Evolutionary conservation across 2,329 filamentous ascomycete genomes (phyloP), one percentile per base, ranked within the genome.

Genomic region (Clarireedia hainanense): DNA sequence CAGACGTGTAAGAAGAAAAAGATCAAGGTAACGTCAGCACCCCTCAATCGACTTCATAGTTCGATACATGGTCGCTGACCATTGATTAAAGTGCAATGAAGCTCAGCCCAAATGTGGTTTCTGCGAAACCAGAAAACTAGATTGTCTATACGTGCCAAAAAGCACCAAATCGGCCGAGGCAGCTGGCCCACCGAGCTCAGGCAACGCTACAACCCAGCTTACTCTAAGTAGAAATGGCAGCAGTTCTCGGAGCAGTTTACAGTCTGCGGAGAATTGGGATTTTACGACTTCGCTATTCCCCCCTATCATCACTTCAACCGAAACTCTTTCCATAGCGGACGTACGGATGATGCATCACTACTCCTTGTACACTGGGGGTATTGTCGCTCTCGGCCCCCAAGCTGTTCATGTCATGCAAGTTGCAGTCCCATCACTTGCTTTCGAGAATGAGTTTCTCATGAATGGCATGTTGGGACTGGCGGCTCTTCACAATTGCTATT

Each of bases 331-430:
- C 1, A 23, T 50, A n/a, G 54, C 17, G 9, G 66, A 67, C 40
- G 45, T 66, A 45, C 60, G 59, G 7, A 54, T 67, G 51, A 62
- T 68, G 60, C 65, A 68, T 52, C 63, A 66, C 23, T 68, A 65
- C 57, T 65, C 62, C 34, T 59, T 60, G 27, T 52, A 56, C 3
- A 67, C 65, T 5, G 61, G 60, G 49, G 53, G 46, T 9, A 54
- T 47, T 24, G 42, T 67, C 3, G 56, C 62, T 34, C 50, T 64
- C 23, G 58, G 58, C 6, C 12, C 55, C 26, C 45, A 47, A 40
- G 53, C 58, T 12, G 40, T 58, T 10, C 43, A 50, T 23, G 58
- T 63, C 36, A 26, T 66, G 7, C 58, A 60, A 34, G 52, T 63
- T 4, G 26, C 50, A 6, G 57, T 67, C 3, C 65, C 66, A n/a